Evolutionary conservation across 805 yeast genomes (phyloP).

Genomic region (Alloascoidea africana): DNA sequence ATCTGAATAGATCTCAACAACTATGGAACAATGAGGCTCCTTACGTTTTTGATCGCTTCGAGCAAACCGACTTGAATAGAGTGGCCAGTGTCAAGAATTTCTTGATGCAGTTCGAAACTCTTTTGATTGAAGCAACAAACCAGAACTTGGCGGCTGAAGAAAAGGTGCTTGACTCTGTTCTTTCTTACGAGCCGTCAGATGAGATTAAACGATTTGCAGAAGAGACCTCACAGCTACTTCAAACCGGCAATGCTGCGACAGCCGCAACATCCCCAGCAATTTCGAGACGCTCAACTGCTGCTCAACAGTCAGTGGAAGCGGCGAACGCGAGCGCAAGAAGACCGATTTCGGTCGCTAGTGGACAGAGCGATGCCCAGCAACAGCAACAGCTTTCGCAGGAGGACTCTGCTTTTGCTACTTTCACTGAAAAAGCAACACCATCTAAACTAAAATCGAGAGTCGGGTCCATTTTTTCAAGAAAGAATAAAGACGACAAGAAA

Average conservation of each 20-base stretch:
- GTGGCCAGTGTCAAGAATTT: background rate
- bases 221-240: background rate
- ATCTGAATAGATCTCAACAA: background rate
- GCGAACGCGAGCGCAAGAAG: too few relatives aligned
- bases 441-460: background rate
- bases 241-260: too few relatives aligned
- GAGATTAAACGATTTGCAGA: background rate
- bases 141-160: background rate
- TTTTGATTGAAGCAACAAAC: background rate
- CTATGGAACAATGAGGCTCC: conserved; percentile 1
- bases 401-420: too few relatives aligned
- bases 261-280: too few relatives aligned
- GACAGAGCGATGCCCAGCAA: too few relatives aligned
- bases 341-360: too few relatives aligned
- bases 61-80: background rate
- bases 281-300: too few relatives aligned
- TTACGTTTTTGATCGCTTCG: background rate
- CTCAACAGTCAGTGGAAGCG: too few relatives aligned
- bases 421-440: background rate
- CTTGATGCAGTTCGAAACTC: background rate
- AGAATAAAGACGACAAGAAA: too few relatives aligned
- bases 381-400: too few relatives aligned
- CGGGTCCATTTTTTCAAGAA: background rate
- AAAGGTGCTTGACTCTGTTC: background rate
- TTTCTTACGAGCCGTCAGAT: background rate